These are phyloP conservation scores for Cyclaneusma minus DNA, from an alignment of 2,329 filamentous ascomycete genomes.

Conservation along the genomic window DNA sequence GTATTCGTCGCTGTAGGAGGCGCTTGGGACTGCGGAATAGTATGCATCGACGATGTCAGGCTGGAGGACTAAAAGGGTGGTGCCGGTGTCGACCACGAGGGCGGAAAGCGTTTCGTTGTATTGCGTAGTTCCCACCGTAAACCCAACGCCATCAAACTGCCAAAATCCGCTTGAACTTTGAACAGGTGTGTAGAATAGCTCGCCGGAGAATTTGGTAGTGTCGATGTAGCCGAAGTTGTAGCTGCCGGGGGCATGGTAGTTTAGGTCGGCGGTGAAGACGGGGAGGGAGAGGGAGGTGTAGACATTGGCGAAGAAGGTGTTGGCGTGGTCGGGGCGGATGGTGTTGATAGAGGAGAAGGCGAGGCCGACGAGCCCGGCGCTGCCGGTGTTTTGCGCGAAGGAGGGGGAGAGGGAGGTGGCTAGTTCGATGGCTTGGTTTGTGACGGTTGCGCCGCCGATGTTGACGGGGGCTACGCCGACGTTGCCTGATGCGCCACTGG, in stretches of 20 bases:
- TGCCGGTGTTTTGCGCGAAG: conserved; percentile 15
- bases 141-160: conserved; percentile 34
- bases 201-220: conserved; percentile 32
- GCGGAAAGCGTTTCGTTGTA: conserved; percentile 23
- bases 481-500: conserved; percentile 16
- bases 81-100: conserved; percentile 24
- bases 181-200: conserved; percentile 31
- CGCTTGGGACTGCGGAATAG: conserved; percentile 19
- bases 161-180: conserved; percentile 34
- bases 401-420: conserved; percentile 14
- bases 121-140: conserved; percentile 27
- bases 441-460: conserved; percentile 17
- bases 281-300: conserved; percentile 17
- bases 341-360: conserved; percentile 22
- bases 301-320: conserved; percentile 19
- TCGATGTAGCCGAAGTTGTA: conserved; percentile 43
- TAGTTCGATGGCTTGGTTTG: conserved; percentile 16
- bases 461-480: conserved; percentile 19
- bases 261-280: conserved; percentile 39
- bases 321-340: conserved; percentile 11
- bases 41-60: conserved; percentile 19
- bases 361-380: conserved; percentile 48
- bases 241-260: conserved; percentile 26
- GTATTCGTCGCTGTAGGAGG: conserved; percentile 12
- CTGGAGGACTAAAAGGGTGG: conserved; percentile 23